Percentiles rank a stretch among this genome's conserved stretches.
These are phyloP conservation scores for Mortierella sp. DNA, from an alignment of 371 early-diverging fungal genomes.

Conservation along the genomic window DNA sequence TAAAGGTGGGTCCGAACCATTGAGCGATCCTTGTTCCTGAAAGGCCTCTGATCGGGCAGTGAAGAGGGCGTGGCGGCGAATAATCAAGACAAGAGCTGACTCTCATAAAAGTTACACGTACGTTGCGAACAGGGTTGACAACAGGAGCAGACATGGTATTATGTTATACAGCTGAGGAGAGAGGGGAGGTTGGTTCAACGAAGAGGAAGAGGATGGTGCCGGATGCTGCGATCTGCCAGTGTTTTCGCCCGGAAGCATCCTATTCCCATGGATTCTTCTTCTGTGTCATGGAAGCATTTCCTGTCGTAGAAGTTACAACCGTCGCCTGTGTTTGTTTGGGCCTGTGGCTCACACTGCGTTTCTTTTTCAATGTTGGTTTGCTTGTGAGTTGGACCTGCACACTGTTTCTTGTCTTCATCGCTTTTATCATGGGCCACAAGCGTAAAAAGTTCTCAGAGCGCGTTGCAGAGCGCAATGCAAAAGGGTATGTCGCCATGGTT, in stretches of 20 bases:
- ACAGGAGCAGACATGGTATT: slow-evolving; percentile 46
- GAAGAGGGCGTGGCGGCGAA: no score
- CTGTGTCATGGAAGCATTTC: background rate
- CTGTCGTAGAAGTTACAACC: background rate
- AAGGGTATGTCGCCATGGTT: slow-evolving; percentile 15
- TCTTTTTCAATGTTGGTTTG: slow-evolving; percentile 1
- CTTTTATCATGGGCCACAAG: slow-evolving; percentile 43
- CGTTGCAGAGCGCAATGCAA: slow-evolving; percentile 19
- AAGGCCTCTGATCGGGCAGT: no score
- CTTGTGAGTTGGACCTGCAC: background rate
- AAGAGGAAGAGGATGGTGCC: background rate
- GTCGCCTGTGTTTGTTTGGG: background rate
- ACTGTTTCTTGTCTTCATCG: background rate
- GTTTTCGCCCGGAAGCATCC: no score
- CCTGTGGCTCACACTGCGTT: slow-evolving; percentile 1
- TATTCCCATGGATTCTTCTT: no score
- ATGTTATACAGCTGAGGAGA: slow-evolving; percentile 17
- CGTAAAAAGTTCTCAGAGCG: slow-evolving; percentile 51
- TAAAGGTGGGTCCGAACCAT: no score
- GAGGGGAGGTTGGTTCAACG: slow-evolving; percentile 7
- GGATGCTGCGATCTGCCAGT: background rate
- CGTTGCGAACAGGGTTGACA: slow-evolving; percentile 53
- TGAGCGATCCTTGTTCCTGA: no score
- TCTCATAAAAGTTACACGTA: slow-evolving; percentile 15
- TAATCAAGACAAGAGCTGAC: no score